Percentiles rank a stretch among this genome's conserved stretches.
phyloP scores from a whole-genome alignment of 2,329 filamentous ascomycete species.

The Graphilbum fragrans region DNA sequence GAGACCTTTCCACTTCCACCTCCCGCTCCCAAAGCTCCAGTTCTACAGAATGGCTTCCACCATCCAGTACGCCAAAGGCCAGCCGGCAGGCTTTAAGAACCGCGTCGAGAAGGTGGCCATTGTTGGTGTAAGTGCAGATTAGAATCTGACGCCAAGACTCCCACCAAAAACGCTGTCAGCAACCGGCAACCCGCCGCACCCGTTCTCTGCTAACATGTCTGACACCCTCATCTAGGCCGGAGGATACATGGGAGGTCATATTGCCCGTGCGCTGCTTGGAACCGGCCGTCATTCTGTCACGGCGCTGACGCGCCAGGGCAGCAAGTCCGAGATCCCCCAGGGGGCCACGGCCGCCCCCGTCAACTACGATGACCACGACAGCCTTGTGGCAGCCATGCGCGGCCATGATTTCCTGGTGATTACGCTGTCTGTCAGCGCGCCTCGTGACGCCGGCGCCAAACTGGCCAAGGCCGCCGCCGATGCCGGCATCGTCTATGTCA shows the following conservation, averaged over 20 bases:
- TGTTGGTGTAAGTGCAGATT: slow-evolving; percentile 12
- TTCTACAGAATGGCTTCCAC: too few relatives aligned
- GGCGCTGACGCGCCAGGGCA: slow-evolving; percentile 32
- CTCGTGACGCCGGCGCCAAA: slow-evolving; percentile 23
- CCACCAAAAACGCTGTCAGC: too few relatives aligned
- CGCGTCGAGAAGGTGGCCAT: slow-evolving; percentile 14
- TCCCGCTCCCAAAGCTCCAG: too few relatives aligned
- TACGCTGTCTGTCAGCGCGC: slow-evolving; percentile 12
- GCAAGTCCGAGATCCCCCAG: slow-evolving; percentile 24
- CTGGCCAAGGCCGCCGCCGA: slow-evolving; percentile 28
- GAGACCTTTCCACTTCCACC: too few relatives aligned
- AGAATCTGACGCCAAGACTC: not conserved
- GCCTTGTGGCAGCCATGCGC: slow-evolving; percentile 9
- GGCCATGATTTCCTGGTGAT: slow-evolving; percentile 12
- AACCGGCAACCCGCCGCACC: too few relatives aligned
- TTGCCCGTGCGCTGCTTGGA: slow-evolving; percentile 9
- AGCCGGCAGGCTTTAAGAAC: slow-evolving; percentile 16
- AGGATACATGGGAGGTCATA: slow-evolving; percentile 12
- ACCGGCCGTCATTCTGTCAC: slow-evolving; percentile 34
- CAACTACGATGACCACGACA: slow-evolving; percentile 20
- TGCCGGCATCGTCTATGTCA: slow-evolving; percentile 29
- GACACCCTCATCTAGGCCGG: too few relatives aligned
- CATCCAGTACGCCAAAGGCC: slow-evolving; percentile 14
- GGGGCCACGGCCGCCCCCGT: slow-evolving; percentile 25
- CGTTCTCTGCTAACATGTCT: too few relatives aligned